Evolutionary conservation across 495 filamentous ascomycete species (phyloP).

Genomic region (Penicillium pulvis): DNA sequence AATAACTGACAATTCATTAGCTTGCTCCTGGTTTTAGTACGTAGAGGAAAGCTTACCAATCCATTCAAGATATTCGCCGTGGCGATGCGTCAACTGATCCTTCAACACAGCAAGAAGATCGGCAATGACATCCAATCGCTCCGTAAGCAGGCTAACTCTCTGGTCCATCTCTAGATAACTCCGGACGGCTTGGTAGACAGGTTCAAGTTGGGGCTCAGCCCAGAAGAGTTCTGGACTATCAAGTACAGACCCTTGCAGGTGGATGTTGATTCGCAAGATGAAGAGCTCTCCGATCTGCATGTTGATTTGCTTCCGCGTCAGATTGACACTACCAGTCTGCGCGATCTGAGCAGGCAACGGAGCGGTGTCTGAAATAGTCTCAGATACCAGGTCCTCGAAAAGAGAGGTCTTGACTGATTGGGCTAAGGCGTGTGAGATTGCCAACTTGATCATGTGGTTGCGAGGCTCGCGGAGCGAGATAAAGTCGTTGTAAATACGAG

Average conservation of each 20-base stretch:
- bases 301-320: constrained; percentile 85
- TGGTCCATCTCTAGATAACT: constrained; percentile 98
- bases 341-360: constrained; percentile 90
- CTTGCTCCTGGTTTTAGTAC: not conserved
- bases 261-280: constrained; percentile 95
- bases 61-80: constrained; percentile 95
- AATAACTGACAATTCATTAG: constrained; percentile 64
- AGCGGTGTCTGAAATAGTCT: constrained; percentile 87
- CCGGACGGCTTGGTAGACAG: constrained; percentile 90
- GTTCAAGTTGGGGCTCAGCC: constrained; percentile 95
- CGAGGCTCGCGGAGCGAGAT: constrained; percentile 89
- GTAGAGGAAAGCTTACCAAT: constrained; percentile 64
- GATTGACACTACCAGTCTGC: constrained; percentile 82
- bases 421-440: constrained; percentile 91
- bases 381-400: constrained; percentile 93
- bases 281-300: constrained; percentile 99
- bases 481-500: constrained; percentile 98
- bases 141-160: constrained; percentile 84
- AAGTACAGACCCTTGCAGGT: constrained; percentile 95
- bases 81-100: constrained; percentile 94
- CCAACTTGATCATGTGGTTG: constrained; percentile 97
- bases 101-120: constrained; percentile 93
- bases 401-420: constrained; percentile 97
- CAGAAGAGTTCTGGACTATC: constrained; percentile 98
- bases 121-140: constrained; percentile 88